Evolutionary conservation across 371 early-diverging fungal species (phyloP).

Genomic region (Mortierella polycephala): DNA sequence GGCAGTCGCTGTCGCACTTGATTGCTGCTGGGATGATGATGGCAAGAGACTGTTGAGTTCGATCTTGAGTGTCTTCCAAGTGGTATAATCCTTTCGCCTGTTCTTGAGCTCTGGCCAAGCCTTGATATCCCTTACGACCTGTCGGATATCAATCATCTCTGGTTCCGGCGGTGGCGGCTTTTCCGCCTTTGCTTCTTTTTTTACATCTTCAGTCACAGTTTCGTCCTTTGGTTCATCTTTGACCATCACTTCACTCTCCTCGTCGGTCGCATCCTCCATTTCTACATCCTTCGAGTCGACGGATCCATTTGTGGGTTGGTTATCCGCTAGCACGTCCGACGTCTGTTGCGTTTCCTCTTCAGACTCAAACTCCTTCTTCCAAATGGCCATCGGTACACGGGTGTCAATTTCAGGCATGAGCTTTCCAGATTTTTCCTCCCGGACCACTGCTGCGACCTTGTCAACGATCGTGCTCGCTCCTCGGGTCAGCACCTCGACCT

Average conservation of each 20-base stretch:
- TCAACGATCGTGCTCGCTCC: constrained; percentile 50
- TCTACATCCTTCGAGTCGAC: constrained; percentile 16
- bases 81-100: constrained; percentile 22
- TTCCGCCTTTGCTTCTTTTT: background rate
- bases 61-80: constrained; percentile 36
- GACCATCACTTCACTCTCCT: constrained; percentile 3
- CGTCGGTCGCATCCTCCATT: constrained; percentile 15
- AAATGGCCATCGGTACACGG: constrained; percentile 18
- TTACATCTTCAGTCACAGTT: background rate
- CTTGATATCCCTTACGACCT: constrained; percentile 31
- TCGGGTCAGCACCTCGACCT: constrained; percentile 39
- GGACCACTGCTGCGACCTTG: constrained; percentile 41
- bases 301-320: background rate
- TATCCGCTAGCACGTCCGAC: background rate
- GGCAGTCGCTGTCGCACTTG: background rate
- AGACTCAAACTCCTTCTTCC: constrained; percentile 2
- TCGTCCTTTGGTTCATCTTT: background rate
- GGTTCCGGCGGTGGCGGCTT: background rate
- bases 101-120: constrained; percentile 34
- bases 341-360: background rate
- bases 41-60: constrained; percentile 43
- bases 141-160: constrained; percentile 35
- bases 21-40: constrained; percentile 6
- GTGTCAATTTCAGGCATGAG: constrained; percentile 19
- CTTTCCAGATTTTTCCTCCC: constrained; percentile 29